Evolutionary conservation across 306 rosid species (phyloP), one percentile per base, ranked within the genome.

Genomic region (Gillenia trifoliata): DNA sequence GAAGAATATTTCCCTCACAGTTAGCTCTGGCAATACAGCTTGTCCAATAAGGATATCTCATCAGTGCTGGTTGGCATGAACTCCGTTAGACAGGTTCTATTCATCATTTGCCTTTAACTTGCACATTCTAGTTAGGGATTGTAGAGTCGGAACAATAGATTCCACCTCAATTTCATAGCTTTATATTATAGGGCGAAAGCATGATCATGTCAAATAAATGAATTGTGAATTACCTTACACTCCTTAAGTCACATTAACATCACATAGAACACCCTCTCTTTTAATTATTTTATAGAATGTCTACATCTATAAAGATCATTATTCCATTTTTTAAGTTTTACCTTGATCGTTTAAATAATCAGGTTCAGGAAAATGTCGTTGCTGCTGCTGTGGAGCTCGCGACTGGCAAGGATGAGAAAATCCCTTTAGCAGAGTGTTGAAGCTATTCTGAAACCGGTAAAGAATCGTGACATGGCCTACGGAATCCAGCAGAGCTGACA

Each of bases 11-110:
- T 81, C n/a, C n/a, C n/a, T n/a, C 98, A 25, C 90, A 91, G 88
- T 86, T 91, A 82, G 96, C 96, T 67, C 17, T 94, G 93, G 93
- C 97, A 94, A 83, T 94, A 90, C 88, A 91, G 98, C 88, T 87
- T 94, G 86, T 81, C 85, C 75, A 94, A 94, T 74, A 91, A 90
- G 78, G 97, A 90, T 55, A 87, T 94, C 65, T 70, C 98, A 33
- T 83, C 97, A 6, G 96, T 94, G 77, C 94, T 93, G 71, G 97
- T 93, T 73, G 97, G 98, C 78, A 93, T 93, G 90, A 89, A 72
- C 70, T 88, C 96, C 52, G 71, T 88, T n/a, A 78, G 67, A 7
- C 98, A 94, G 97, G 97, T 94, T 57, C 26, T 16, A 16, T 4
- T 67, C 34, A 17, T 71, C 16, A 2, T 45, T 56, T 55, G 43